Percentiles rank a stretch among this genome's conserved stretches.
phyloP scores from a whole-genome alignment of 495 filamentous ascomycete genomes.

The Xylaria curta region DNA sequence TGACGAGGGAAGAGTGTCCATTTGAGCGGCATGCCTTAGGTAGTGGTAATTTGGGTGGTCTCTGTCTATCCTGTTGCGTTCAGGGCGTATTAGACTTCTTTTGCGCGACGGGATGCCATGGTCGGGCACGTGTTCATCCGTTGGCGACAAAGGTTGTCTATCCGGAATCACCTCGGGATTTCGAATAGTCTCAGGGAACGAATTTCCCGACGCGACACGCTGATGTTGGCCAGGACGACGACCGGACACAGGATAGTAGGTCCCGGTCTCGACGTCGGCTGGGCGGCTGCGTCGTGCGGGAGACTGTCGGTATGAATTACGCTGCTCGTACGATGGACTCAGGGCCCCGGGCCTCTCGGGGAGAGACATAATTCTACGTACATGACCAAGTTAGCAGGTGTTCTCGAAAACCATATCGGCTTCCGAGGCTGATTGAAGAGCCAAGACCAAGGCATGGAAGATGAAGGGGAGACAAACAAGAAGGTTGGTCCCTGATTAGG shows the following conservation, averaged over 20 bases:
- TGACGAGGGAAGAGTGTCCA: slow-evolving; percentile 85
- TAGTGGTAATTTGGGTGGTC: slow-evolving; percentile 96
- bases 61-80: slow-evolving; percentile 78
- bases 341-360: slow-evolving; percentile 67
- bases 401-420: neutral
- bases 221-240: slow-evolving; percentile 47
- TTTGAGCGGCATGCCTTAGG: slow-evolving; percentile 85
- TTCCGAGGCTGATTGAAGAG: slow-evolving; percentile 4
- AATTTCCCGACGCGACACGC: slow-evolving; percentile 56
- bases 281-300: slow-evolving; percentile 67
- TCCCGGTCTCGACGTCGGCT: slow-evolving; percentile 69
- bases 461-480: slow-evolving; percentile 31
- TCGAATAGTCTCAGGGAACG: slow-evolving; percentile 56
- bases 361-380: slow-evolving; percentile 64
- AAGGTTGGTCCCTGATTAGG: slow-evolving; percentile 13
- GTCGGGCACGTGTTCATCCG: slow-evolving; percentile 30
- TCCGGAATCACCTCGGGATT: slow-evolving; percentile 56
- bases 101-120: slow-evolving; percentile 63
- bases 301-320: slow-evolving; percentile 67
- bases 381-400: slow-evolving; percentile 13
- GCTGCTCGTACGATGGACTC: slow-evolving; percentile 66
- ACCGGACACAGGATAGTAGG: slow-evolving; percentile 49
- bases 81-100: slow-evolving; percentile 84
- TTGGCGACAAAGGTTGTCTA: slow-evolving; percentile 55
- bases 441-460: neutral